phyloP scores from a whole-genome alignment of 2,329 filamentous ascomycete genomes.

The Fusarium anthophilum region DNA sequence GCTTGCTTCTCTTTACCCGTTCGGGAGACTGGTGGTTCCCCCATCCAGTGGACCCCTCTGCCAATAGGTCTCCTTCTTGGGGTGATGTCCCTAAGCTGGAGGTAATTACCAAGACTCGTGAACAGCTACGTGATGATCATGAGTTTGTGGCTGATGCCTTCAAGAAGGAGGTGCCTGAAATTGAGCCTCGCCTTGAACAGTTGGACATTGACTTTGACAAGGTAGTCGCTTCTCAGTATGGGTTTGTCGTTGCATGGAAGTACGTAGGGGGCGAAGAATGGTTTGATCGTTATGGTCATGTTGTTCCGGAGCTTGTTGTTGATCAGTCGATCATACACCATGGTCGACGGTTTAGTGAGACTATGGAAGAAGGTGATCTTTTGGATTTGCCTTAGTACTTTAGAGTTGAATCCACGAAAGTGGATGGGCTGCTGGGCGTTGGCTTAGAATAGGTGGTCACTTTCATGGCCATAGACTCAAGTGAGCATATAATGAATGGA shows the following conservation, averaged over 20 bases:
- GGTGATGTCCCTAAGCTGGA: not conserved
- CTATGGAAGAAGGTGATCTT: no score
- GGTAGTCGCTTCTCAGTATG: not conserved
- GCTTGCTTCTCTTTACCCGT: not conserved
- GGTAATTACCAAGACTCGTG: not conserved
- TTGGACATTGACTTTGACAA: not conserved
- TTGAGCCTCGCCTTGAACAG: not conserved
- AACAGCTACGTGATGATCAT: not conserved
- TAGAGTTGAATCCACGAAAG: no score
- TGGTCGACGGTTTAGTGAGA: not conserved
- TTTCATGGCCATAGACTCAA: not conserved
- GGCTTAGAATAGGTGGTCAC: not conserved
- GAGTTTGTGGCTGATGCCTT: not conserved
- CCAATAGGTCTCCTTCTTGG: not conserved
- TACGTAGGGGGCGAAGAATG: not conserved
- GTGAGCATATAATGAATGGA: rapidly evolving
- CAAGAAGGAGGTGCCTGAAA: not conserved
- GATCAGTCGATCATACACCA: not conserved
- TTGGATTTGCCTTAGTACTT: not conserved
- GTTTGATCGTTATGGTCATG: not conserved
- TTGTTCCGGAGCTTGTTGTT: not conserved
- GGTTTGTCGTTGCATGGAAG: not conserved
- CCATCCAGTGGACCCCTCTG: not conserved
- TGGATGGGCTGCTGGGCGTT: no score
- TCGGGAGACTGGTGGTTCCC: not conserved